A percentile compares a stretch with the other conserved stretches of the same genome.
Conservation (phyloP, 2,329 filamentous ascomycete species). For the Ophiosphaerella narmari region DNA sequence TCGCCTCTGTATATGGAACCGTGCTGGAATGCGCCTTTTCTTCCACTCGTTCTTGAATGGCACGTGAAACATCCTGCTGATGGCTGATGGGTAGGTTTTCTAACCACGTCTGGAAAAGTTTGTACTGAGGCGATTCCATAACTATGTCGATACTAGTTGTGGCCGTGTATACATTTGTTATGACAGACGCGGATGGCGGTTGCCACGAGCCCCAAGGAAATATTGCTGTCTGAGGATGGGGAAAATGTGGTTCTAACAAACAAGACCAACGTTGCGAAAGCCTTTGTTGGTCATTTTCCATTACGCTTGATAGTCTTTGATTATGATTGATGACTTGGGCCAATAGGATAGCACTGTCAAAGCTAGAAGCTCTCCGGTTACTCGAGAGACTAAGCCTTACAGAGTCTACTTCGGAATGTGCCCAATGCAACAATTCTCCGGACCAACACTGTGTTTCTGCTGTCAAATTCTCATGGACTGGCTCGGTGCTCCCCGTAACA, state of each 20-base stretch:
- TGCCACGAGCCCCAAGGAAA: too few species aligned
- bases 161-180: background rate
- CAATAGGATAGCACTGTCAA: background rate
- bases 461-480: background rate
- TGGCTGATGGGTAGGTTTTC: too few species aligned
- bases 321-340: background rate
- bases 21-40: too few species aligned
- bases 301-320: conserved; percentile 1
- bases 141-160: too few species aligned
- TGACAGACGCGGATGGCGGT: too few species aligned
- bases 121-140: too few species aligned
- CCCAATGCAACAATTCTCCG: conserved; percentile 1
- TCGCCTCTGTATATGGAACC: background rate
- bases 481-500: background rate
- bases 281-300: conserved; percentile 4
- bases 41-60: too few species aligned
- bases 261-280: conserved; percentile 6
- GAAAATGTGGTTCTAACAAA: background rate
- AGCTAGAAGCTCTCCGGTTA: background rate
- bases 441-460: background rate
- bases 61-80: too few species aligned
- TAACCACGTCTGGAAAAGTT: too few species aligned
- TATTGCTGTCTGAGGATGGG: background rate
- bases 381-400: conserved; percentile 13
- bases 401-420: conserved; percentile 11